Percentiles rank a stretch among this genome's conserved stretches.
Conservation (phyloP, 768 basidiomycete genomes). For the Boletus eberwhitei region DNA sequence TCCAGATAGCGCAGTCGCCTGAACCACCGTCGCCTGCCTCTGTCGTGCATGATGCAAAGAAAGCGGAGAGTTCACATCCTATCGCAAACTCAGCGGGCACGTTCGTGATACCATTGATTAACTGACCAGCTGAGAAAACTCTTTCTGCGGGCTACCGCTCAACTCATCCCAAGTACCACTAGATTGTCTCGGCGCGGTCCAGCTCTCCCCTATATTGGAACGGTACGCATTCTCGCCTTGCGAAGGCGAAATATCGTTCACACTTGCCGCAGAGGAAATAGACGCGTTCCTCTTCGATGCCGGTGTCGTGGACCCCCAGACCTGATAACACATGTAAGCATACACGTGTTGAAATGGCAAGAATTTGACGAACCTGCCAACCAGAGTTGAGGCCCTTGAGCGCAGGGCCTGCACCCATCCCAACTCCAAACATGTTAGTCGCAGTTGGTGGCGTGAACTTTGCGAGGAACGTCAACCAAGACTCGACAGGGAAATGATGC, state of each 20-base stretch:
- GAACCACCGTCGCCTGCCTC: conserved; percentile 41
- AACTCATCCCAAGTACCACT: conserved; percentile 63
- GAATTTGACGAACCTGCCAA: conserved; percentile 56
- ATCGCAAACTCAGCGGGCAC: conserved; percentile 13
- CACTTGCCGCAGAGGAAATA: conserved; percentile 55
- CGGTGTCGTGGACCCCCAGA: conserved; percentile 53
- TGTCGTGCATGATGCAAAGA: conserved; percentile 45
- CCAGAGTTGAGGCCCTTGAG: conserved; percentile 56
- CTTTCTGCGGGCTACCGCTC: conserved; percentile 46
- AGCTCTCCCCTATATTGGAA: conserved; percentile 45
- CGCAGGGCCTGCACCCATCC: conserved; percentile 43
- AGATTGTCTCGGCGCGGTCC: conserved; percentile 48
- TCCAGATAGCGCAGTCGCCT: conserved; percentile 36
- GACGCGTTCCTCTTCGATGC: conserved; percentile 58
- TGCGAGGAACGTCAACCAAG: conserved; percentile 25
- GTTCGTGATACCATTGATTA: conserved; percentile 1
- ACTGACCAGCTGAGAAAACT: conserved; percentile 48
- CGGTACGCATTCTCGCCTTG: conserved; percentile 48
- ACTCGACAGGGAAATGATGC: not conserved
- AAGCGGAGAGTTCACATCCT: conserved; percentile 44
- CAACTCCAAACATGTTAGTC: conserved; percentile 51
- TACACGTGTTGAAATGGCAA: conserved; percentile 6
- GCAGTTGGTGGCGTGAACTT: conserved; percentile 42
- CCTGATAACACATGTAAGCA: conserved; percentile 35
- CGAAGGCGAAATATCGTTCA: conserved; percentile 44